Evolutionary conservation across 2,329 filamentous ascomycete species (phyloP).

Genomic region (Xylaria sp.): DNA sequence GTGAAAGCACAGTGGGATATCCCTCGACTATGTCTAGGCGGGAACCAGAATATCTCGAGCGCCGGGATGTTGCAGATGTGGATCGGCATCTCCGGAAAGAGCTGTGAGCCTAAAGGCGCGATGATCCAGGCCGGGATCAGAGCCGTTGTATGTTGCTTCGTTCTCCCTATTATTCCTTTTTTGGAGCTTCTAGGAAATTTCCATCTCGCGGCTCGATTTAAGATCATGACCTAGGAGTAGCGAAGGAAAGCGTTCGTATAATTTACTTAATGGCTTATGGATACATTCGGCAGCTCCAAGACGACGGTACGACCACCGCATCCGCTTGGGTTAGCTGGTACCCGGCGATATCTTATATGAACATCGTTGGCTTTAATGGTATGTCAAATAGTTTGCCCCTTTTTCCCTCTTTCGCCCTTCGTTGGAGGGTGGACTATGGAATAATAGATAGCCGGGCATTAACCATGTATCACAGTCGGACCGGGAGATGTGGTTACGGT

Average conservation of each 20-base stretch:
- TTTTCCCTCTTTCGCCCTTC: not conserved
- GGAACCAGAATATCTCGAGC: conserved; percentile 9
- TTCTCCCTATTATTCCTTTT: not conserved
- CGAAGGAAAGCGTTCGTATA: not conserved
- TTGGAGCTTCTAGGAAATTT: not conserved
- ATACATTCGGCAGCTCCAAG: not conserved
- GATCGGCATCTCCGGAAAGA: conserved; percentile 4
- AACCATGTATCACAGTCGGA: conserved; percentile 2
- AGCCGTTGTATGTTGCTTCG: conserved; percentile 1
- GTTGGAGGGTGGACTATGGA: not conserved
- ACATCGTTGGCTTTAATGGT: conserved; percentile 5
- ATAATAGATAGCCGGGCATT: not conserved
- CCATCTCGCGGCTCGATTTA: not conserved
- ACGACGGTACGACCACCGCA: not conserved
- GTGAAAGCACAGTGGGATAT: conserved; percentile 14
- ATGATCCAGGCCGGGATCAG: conserved; percentile 10
- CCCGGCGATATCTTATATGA: not conserved
- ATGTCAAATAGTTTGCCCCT: not conserved
- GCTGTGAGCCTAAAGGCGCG: conserved; percentile 2
- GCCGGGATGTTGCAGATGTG: conserved; percentile 12
- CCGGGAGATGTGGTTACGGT: conserved; percentile 5
- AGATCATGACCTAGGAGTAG: not conserved
- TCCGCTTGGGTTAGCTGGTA: conserved; percentile 13
- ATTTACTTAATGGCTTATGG: not conserved
- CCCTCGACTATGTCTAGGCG: conserved; percentile 5